phyloP scores from a whole-genome alignment of 306 rosid species.

The Dalbergia cochinchinensis region DNA sequence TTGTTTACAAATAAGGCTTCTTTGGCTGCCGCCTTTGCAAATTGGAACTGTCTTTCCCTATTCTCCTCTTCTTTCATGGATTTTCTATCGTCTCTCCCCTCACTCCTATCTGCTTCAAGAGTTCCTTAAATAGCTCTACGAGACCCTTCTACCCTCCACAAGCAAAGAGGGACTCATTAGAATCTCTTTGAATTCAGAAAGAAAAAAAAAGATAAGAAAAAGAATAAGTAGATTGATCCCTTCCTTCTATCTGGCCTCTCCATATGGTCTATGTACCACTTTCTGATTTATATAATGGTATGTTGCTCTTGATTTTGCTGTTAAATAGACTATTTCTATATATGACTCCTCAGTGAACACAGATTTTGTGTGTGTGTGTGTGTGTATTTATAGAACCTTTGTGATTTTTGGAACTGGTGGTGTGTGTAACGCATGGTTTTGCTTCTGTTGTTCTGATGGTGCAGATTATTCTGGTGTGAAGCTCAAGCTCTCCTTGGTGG shows the following conservation, averaged over 20 bases:
- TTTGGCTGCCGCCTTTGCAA: constrained; percentile 61
- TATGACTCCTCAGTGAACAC: no score
- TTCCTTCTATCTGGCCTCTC: not conserved
- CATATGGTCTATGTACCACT: no score
- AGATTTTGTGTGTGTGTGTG: no score
- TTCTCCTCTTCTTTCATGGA: constrained; percentile 40
- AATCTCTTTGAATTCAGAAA: constrained; percentile 30
- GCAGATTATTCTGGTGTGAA: constrained; percentile 21
- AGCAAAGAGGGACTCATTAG: constrained; percentile 9
- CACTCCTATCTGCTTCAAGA: constrained; percentile 38
- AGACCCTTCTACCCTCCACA: constrained; percentile 2
- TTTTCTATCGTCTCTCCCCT: constrained; percentile 53
- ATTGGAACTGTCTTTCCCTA: constrained; percentile 28
- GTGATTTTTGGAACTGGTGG: no score
- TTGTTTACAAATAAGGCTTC: constrained; percentile 36
- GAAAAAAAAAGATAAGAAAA: not conserved
- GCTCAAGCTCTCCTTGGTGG: not conserved
- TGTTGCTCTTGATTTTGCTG: no score
- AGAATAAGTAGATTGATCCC: not conserved
- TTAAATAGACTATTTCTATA: no score
- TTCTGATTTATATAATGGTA: no score
- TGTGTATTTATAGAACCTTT: not conserved
- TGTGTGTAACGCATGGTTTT: no score
- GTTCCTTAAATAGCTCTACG: constrained; percentile 37
- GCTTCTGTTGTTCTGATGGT: not conserved